Evolutionary conservation across 2,329 filamentous ascomycete species (phyloP).

Genomic region (Pestalotiopsis fici): DNA sequence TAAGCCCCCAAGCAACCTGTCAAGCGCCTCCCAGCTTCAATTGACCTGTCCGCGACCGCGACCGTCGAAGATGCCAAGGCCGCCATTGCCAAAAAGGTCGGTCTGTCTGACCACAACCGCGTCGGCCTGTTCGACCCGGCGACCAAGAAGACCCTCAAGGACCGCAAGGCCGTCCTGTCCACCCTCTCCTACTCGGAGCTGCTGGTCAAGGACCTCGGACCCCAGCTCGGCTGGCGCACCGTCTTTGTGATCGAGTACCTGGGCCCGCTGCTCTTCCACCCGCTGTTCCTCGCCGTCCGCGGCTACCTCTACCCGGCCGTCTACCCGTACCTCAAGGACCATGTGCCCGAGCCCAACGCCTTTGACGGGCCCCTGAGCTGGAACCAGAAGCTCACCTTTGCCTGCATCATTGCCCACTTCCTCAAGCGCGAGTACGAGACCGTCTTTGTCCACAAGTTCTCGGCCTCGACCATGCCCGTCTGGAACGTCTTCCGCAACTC

Average conservation of each 20-base stretch:
- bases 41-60: conserved; percentile 50
- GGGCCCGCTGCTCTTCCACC: conserved; percentile 87
- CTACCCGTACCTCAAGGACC: conserved; percentile 42
- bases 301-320: conserved; percentile 67
- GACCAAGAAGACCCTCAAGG: conserved; percentile 64
- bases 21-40: conserved; percentile 52
- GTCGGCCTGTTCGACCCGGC: conserved; percentile 62
- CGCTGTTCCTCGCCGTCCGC: conserved; percentile 70
- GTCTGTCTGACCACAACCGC: conserved; percentile 59
- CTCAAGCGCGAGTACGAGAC: conserved; percentile 95
- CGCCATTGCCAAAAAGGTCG: conserved; percentile 50
- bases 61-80: conserved; percentile 64
- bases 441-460: conserved; percentile 92
- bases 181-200: conserved; percentile 57
- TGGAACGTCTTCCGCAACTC: conserved; percentile 94
- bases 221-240: conserved; percentile 88
- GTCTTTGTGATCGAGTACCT: conserved; percentile 96
- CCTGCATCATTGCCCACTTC: conserved; percentile 81
- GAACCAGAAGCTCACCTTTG: conserved; percentile 74
- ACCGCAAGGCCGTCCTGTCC: conserved; percentile 55
- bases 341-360: conserved; percentile 38
- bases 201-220: conserved; percentile 89
- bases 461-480: conserved; percentile 88
- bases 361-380: conserved; percentile 53
- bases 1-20: conserved; percentile 50